Evolutionary conservation across 805 yeast species (phyloP).

Genomic region (Wickerhamiella parazyma): DNA sequence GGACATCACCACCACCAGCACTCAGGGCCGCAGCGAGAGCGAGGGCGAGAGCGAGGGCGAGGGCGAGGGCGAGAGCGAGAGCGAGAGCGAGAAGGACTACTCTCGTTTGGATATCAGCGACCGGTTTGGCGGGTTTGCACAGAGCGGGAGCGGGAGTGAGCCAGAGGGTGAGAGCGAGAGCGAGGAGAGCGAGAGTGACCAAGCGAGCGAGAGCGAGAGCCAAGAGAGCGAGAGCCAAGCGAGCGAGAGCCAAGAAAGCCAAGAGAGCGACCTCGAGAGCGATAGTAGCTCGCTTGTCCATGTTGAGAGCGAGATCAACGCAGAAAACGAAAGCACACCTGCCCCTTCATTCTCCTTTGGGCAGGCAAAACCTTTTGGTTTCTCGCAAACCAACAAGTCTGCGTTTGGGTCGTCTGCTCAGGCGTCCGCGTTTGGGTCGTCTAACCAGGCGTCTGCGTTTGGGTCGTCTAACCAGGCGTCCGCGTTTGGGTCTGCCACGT

Average conservation of each 20-base stretch:
- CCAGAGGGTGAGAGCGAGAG: constrained; percentile 2
- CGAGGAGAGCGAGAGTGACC: constrained; percentile 3
- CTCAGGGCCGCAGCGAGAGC: neutral
- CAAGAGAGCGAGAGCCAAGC: too few species aligned
- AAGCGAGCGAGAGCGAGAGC: neutral
- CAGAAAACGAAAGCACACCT: too few species aligned
- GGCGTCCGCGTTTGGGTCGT: too few species aligned
- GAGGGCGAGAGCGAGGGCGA: neutral
- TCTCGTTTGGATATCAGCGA: neutral
- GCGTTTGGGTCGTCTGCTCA: too few species aligned
- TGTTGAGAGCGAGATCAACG: neutral
- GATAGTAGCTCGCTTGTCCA: neutral
- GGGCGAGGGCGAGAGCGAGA: neutral
- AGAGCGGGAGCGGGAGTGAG: neutral
- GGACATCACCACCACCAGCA: neutral
- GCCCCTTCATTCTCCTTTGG: too few species aligned
- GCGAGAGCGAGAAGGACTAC: neutral
- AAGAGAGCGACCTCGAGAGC: too few species aligned
- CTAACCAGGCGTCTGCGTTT: too few species aligned
- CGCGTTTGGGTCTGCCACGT: too few species aligned
- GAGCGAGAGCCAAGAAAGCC: too few species aligned
- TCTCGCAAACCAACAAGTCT: too few species aligned
- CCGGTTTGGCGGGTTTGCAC: neutral
- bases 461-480: too few species aligned
- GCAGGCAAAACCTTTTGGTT: too few species aligned